Evolutionary conservation across 2,329 filamentous ascomycete genomes (phyloP).

Genomic region (Aspergillus felis): DNA sequence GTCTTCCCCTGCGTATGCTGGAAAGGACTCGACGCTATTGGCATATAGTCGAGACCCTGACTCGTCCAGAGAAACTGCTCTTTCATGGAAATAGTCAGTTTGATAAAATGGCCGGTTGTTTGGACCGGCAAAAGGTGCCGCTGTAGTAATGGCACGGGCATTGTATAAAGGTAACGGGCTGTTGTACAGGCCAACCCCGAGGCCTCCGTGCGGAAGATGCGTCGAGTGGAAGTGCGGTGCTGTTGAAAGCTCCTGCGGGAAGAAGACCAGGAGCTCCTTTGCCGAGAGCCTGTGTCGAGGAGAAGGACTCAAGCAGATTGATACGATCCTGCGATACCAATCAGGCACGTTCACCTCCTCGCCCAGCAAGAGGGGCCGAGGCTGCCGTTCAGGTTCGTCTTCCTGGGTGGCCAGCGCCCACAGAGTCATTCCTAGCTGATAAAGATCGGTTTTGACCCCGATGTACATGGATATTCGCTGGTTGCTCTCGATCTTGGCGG

Average conservation of each 20-base stretch:
- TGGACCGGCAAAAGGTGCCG: conserved; percentile 12
- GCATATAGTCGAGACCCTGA: not conserved
- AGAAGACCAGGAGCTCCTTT: conserved; percentile 64
- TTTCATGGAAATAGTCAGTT: conserved; percentile 1
- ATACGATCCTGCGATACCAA: conserved; percentile 74
- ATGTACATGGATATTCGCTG: conserved; percentile 96
- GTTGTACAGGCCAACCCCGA: conserved; percentile 18
- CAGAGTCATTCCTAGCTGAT: conserved; percentile 93
- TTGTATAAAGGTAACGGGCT: conserved; percentile 17
- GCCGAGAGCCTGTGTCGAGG: conserved; percentile 73
- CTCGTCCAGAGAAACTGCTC: not conserved
- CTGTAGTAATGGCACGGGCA: conserved; percentile 6
- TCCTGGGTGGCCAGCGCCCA: conserved; percentile 86
- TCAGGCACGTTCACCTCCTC: conserved; percentile 59
- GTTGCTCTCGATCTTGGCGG: conserved; percentile 76
- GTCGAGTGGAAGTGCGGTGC: conserved; percentile 12
- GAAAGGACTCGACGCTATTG: not conserved
- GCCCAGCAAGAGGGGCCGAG: conserved; percentile 62
- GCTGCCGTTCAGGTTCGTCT: conserved; percentile 81
- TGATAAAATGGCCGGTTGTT: conserved; percentile 8
- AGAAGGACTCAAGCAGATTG: conserved; percentile 69
- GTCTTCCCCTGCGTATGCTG: not conserved
- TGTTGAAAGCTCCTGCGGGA: conserved; percentile 48
- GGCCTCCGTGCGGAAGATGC: conserved; percentile 11
- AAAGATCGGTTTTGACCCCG: conserved; percentile 94